These are phyloP conservation scores for Kluyveromyces dobzhanskii DNA, from an alignment of 805 yeast genomes.

Conservation along the genomic window DNA sequence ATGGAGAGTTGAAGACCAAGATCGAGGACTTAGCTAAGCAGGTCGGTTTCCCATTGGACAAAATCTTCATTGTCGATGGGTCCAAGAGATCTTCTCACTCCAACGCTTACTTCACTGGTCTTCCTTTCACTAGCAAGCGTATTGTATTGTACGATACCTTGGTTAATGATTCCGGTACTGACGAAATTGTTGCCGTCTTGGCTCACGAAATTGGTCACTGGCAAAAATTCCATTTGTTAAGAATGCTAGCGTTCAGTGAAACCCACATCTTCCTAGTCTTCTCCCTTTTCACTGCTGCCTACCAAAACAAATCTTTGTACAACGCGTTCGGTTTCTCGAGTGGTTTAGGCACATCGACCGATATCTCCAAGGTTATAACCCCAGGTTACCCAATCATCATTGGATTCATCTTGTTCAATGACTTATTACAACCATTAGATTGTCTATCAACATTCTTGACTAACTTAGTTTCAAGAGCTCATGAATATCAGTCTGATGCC, in stretches of 20 bases:
- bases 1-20: slow-evolving; percentile 75
- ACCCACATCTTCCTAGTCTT: slow-evolving; percentile 56
- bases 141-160: slow-evolving; percentile 91
- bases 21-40: slow-evolving; percentile 72
- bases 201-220: slow-evolving; percentile 99
- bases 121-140: slow-evolving; percentile 89
- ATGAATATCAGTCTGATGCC: slow-evolving; percentile 90
- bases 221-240: slow-evolving; percentile 83
- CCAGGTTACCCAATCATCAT: slow-evolving; percentile 61
- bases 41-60: slow-evolving; percentile 78
- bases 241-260: slow-evolving; percentile 59
- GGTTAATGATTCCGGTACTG: slow-evolving; percentile 65
- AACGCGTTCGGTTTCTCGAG: slow-evolving; percentile 64
- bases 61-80: slow-evolving; percentile 89
- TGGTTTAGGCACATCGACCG: slow-evolving; percentile 6
- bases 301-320: slow-evolving; percentile 71
- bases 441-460: slow-evolving; percentile 55
- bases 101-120: slow-evolving; percentile 91
- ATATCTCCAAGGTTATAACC: slow-evolving; percentile 19
- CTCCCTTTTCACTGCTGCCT: slow-evolving; percentile 68
- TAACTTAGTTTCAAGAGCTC: slow-evolving; percentile 70
- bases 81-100: slow-evolving; percentile 94
- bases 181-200: slow-evolving; percentile 84
- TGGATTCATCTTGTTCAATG: slow-evolving; percentile 75
- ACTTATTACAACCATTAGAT: slow-evolving; percentile 71